phyloP scores from a whole-genome alignment of 345 rosid species.

The Gossypium rotundifolium region DNA sequence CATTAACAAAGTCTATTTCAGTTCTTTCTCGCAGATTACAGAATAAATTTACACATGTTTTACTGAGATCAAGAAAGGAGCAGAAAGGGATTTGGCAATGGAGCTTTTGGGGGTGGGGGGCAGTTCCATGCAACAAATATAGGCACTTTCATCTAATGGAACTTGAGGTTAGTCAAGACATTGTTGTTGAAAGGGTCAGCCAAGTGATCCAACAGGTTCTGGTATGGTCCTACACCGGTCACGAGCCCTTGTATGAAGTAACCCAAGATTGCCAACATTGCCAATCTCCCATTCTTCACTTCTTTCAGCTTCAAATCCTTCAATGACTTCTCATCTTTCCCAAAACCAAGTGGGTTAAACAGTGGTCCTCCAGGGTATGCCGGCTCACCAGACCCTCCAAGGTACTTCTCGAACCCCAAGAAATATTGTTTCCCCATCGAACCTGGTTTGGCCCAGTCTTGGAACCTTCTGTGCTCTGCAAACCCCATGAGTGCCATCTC shows the following conservation, averaged over 20 bases:
- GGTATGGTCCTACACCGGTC: constrained; percentile 91
- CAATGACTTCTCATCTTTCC: constrained; percentile 84
- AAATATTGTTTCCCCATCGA: constrained; percentile 92
- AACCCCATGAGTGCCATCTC: constrained; percentile 98
- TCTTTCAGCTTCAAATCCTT: constrained; percentile 92
- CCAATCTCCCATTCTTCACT: constrained; percentile 88
- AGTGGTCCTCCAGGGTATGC: constrained; percentile 91
- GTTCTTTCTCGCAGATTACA: constrained; percentile 38
- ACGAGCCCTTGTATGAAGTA: constrained; percentile 74
- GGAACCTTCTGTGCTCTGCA: constrained; percentile 93
- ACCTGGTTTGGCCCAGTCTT: constrained; percentile 88
- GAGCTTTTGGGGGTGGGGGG: neutral
- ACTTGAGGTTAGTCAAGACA: constrained; percentile 86
- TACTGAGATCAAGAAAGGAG: constrained; percentile 16
- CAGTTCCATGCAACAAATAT: constrained; percentile 1
- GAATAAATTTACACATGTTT: constrained; percentile 44
- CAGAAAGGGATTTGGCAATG: constrained; percentile 9
- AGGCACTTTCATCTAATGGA: constrained; percentile 42
- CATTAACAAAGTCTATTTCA: constrained; percentile 9
- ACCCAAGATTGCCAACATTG: constrained; percentile 84
- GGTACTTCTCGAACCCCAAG: constrained; percentile 74
- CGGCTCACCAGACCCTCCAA: constrained; percentile 84
- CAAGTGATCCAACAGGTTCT: constrained; percentile 90
- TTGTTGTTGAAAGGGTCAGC: constrained; percentile 96
- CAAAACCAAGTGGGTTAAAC: constrained; percentile 89